Base-by-base conservation (phyloP, 176 grass and related monocot genomes). In the Olyra latifolia region DNA sequence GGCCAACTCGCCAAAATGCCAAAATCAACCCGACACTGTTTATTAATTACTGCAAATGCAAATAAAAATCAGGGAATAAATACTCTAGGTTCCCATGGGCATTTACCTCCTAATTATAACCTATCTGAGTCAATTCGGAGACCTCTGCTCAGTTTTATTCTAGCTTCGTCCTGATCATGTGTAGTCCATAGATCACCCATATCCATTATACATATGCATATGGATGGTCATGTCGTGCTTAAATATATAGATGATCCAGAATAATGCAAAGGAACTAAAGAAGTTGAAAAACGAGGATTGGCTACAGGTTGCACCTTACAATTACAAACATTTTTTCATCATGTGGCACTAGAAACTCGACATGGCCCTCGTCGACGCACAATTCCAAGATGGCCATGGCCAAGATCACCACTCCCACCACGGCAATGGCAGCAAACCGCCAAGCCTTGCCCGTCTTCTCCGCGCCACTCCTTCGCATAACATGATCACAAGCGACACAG, bases 271-370 rank as follows among this genome's bases (percentile, higher is more conserved):
- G 3, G 16, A 65, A 40, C 3, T 38, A 40, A 16, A 65, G 40
- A 4, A 52, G 4, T 39, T 1, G 47, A 77, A 25, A 77, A 49
- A 27, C 8, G 9, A 29, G 27, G 27, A 48, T 4, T 62, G 20
- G 19, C 14, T 58, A 39, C n/a, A 75, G 17, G 40, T 58, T 3
- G 35, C 29, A 35, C 70, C 47, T 16, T 48, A n/a, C 68, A 47
- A 14, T 25, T 23, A 43, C 53, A 75, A 22, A 28, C 54, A 13
- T 6, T 38, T n/a, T 20, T 25, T 42, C 7, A 54, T 82, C 72
- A 87, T 16, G 86, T 88, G 66, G 74, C 1, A 83, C 86, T 13
- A 72, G 57, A 47, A 83, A 83, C 16, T 83, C 60, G 10, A 35
- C 28, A 10, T 22, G 6, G 50, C 70, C 74, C 0, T 78, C 66